A percentile compares a stretch with the other conserved stretches of the same genome.
These are phyloP conservation scores for Chondrus crispus DNA, from an alignment of 23 red algal genomes.

Conservation along the genomic window DNA sequence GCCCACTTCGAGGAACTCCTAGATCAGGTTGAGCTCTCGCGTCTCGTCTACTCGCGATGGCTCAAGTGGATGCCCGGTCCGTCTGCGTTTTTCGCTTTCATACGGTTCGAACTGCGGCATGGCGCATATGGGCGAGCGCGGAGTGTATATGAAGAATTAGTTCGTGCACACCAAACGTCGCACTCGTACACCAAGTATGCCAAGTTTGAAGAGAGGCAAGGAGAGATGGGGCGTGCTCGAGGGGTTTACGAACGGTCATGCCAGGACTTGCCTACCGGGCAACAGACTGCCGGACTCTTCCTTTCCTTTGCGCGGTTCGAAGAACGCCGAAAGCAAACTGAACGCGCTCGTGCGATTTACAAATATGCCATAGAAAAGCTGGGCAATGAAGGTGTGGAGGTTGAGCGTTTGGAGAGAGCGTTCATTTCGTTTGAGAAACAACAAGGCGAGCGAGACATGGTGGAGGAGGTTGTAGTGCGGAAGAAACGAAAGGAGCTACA, in stretches of 20 bases:
- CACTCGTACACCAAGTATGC: conserved; percentile 68
- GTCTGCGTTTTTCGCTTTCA: conserved; percentile 69
- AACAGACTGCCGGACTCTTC: conserved; percentile 11
- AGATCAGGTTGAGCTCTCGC: conserved; percentile 38
- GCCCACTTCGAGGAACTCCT: conserved; percentile 89
- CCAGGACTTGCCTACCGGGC: conserved; percentile 4
- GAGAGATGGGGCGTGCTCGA: conserved; percentile 26
- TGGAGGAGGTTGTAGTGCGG: conserved; percentile 48
- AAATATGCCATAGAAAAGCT: conserved; percentile 36
- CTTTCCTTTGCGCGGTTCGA: conserved; percentile 81
- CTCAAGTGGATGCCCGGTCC: conserved; percentile 75
- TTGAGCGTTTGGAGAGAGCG: conserved; percentile 6
- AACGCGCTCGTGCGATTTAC: conserved; percentile 76
- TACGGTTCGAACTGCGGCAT: conserved; percentile 80
- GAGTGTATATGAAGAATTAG: conserved; percentile 64
- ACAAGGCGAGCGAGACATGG: conserved; percentile 53
- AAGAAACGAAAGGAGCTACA: conserved; percentile 49
- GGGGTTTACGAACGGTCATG: conserved; percentile 61
- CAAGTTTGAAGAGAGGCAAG: conserved; percentile 64
- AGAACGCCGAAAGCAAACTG: conserved; percentile 48
- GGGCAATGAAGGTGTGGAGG: conserved; percentile 15
- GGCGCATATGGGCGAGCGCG: conserved; percentile 48
- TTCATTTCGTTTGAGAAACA: conserved; percentile 77
- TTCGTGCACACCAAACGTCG: conserved; percentile 42
- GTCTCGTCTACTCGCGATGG: conserved; percentile 77